Conservation (phyloP, 2,329 filamentous ascomycete genomes). For the Cladosporium sp. region DNA sequence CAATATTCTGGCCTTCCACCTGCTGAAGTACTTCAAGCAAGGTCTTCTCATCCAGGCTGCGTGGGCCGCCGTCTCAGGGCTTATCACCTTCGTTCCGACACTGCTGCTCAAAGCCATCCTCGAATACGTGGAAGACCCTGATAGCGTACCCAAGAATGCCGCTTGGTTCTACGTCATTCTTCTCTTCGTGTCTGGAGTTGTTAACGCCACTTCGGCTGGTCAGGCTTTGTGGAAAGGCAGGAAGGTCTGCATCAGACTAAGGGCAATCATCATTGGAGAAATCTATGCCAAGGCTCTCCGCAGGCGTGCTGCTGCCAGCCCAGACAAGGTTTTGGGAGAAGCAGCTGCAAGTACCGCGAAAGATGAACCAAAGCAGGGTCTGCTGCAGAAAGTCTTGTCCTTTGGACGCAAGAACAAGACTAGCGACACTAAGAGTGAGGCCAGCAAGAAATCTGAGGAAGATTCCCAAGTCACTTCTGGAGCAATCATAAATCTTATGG, state of each 20-base stretch:
- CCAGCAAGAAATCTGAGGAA: constrained; percentile 28
- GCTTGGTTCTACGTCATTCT: constrained; percentile 95
- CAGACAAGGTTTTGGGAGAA: constrained; percentile 67
- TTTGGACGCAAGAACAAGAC: constrained; percentile 60
- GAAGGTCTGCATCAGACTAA: constrained; percentile 87
- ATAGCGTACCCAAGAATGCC: constrained; percentile 72
- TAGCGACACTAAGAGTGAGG: constrained; percentile 41
- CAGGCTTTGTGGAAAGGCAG: constrained; percentile 90
- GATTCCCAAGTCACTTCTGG: constrained; percentile 74
- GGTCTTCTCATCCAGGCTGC: constrained; percentile 70
- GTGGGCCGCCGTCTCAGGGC: constrained; percentile 73
- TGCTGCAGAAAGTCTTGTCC: constrained; percentile 45
- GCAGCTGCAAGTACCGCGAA: constrained; percentile 39
- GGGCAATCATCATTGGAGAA: constrained; percentile 93
- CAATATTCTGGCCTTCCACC: constrained; percentile 69
- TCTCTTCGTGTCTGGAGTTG: constrained; percentile 74
- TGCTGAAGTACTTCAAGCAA: constrained; percentile 78
- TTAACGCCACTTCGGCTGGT: constrained; percentile 78
- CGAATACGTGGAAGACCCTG: constrained; percentile 85
- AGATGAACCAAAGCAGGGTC: constrained; percentile 38
- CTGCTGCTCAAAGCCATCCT: constrained; percentile 86
- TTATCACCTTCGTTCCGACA: constrained; percentile 89
- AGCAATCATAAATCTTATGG: constrained; percentile 99
- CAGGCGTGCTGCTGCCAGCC: constrained; percentile 73
- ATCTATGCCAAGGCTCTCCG: constrained; percentile 95